phyloP scores from a whole-genome alignment of 495 filamentous ascomycete genomes.

The Hypoxylon lienhwacheense region DNA sequence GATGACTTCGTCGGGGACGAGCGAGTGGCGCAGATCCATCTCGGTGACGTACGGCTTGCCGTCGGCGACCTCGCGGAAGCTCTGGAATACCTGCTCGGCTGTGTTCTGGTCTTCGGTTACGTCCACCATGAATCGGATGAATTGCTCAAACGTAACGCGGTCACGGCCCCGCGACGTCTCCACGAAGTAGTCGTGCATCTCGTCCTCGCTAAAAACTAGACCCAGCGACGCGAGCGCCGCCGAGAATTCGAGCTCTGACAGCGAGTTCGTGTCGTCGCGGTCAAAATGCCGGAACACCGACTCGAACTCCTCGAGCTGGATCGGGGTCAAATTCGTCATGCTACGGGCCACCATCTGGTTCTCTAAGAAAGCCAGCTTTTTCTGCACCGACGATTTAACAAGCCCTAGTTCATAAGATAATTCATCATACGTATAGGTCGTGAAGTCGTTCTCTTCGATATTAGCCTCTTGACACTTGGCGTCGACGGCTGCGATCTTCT shows the following conservation, averaged over 20 bases:
- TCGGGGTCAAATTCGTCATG: conserved; percentile 98
- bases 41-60: conserved; percentile 99
- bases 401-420: conserved; percentile 90
- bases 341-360: conserved; percentile 95
- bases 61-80: conserved; percentile 94
- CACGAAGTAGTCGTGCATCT: conserved; percentile 91
- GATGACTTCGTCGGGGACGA: conserved; percentile 94
- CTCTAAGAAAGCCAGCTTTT: conserved; percentile 94
- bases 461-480: conserved; percentile 93
- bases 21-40: conserved; percentile 88
- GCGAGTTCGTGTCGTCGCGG: conserved; percentile 82
- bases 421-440: conserved; percentile 96
- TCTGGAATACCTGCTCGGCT: conserved; percentile 96
- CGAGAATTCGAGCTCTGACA: conserved; percentile 94
- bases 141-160: conserved; percentile 94
- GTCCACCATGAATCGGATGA: conserved; percentile 98
- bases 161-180: conserved; percentile 73
- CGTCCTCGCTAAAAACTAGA: conserved; percentile 89
- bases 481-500: conserved; percentile 78
- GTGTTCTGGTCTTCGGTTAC: conserved; percentile 98
- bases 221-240: conserved; percentile 91
- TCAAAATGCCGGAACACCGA: conserved; percentile 97
- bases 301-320: conserved; percentile 97
- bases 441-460: conserved; percentile 98
- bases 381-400: conserved; percentile 85